phyloP scores from a whole-genome alignment of 2,329 filamentous ascomycete species.

The Aureobasidium musti region DNA sequence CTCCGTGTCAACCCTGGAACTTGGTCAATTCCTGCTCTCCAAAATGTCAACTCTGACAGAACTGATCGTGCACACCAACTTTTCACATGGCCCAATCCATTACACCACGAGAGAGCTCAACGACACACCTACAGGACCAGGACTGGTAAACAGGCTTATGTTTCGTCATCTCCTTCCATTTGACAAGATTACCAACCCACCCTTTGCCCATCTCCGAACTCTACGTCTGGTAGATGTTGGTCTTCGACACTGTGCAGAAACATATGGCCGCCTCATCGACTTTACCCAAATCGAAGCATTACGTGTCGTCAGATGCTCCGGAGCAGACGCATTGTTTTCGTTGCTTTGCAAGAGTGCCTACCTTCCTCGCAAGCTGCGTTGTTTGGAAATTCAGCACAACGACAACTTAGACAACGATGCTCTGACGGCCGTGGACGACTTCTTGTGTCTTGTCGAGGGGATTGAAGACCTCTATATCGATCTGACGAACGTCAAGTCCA shows the following conservation, averaged over 20 bases:
- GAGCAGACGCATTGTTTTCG: constrained; percentile 51
- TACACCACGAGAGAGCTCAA: constrained; percentile 48
- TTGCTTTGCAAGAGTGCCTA: constrained; percentile 50
- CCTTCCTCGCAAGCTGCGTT: constrained; percentile 50
- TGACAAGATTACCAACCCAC: constrained; percentile 45
- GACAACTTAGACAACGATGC: constrained; percentile 53
- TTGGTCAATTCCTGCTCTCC: constrained; percentile 48
- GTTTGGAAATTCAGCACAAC: constrained; percentile 51
- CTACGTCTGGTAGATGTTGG: constrained; percentile 50
- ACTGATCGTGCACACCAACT: constrained; percentile 52
- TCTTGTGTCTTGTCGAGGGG: constrained; percentile 51
- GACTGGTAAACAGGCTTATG: constrained; percentile 50
- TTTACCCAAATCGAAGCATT: constrained; percentile 49
- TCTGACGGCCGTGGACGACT: constrained; percentile 51
- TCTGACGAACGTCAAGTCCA: constrained; percentile 44
- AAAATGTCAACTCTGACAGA: constrained; percentile 49
- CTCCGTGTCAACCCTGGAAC: constrained; percentile 48
- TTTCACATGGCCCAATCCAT: constrained; percentile 43
- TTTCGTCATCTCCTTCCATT: constrained; percentile 53
- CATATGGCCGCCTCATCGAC: constrained; percentile 52
- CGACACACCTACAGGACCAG: constrained; percentile 51
- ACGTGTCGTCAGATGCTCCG: constrained; percentile 49
- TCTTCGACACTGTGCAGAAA: constrained; percentile 51
- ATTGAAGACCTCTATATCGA: constrained; percentile 50
- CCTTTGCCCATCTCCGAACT: constrained; percentile 47